Conservation (phyloP, 768 basidiomycete genomes). For the Tephrocybe sp. region DNA sequence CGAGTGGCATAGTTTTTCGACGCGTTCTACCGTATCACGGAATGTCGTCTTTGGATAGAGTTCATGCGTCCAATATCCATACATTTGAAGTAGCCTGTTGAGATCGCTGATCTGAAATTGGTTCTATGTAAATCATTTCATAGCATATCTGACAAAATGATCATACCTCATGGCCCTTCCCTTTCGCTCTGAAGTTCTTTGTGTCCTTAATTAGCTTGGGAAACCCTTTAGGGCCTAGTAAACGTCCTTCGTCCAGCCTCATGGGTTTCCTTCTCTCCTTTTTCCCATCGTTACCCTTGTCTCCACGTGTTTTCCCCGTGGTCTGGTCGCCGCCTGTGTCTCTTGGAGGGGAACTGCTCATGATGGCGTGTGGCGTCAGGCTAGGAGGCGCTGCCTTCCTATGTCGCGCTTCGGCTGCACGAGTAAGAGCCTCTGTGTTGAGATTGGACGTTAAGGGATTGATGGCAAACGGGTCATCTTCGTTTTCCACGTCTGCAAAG, state of each 20-base stretch:
- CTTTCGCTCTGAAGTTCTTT: conserved; percentile 76
- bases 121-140: neutral
- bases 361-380: conserved; percentile 43
- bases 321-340: conserved; percentile 27
- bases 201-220: conserved; percentile 73
- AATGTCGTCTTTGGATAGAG: conserved; percentile 90
- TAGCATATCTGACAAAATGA: conserved; percentile 1
- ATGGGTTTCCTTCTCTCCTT: conserved; percentile 50
- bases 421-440: conserved; percentile 50
- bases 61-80: conserved; percentile 94
- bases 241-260: conserved; percentile 71
- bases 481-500: conserved; percentile 36
- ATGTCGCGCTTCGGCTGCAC: conserved; percentile 53
- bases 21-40: conserved; percentile 75
- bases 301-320: conserved; percentile 24
- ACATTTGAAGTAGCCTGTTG: conserved; percentile 72
- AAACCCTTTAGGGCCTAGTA: conserved; percentile 76
- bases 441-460: conserved; percentile 48
- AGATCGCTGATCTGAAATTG: conserved; percentile 70
- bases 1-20: conserved; percentile 88
- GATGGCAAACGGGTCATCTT: conserved; percentile 35
- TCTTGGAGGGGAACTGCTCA: conserved; percentile 49
- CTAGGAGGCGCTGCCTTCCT: conserved; percentile 27
- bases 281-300: conserved; percentile 24
- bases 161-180: conserved; percentile 89